Conservation (phyloP, 495 filamentous ascomycete genomes). For the Xylaria cubensis region DNA sequence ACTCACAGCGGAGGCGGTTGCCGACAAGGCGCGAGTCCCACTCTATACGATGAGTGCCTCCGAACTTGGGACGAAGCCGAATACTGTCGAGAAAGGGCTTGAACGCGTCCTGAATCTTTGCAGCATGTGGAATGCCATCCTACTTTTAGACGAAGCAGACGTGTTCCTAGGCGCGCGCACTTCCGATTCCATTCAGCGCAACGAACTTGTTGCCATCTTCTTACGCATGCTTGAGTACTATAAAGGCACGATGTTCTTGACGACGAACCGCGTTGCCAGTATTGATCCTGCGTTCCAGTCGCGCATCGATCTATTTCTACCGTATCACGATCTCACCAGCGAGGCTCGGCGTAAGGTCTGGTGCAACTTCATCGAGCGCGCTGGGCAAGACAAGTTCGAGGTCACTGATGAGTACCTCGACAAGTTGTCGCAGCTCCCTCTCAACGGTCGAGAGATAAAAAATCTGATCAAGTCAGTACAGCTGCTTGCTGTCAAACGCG, state of each 20-base stretch:
- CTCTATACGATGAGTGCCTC: conserved; percentile 37
- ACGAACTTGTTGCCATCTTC: conserved; percentile 57
- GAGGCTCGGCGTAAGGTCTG: conserved; percentile 37
- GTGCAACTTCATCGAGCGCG: conserved; percentile 34
- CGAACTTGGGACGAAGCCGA: conserved; percentile 31
- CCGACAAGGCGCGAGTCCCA: conserved; percentile 43
- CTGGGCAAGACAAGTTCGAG: conserved; percentile 33
- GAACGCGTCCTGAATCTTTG: conserved; percentile 51
- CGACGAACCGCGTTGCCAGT: conserved; percentile 49
- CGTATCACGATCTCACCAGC: conserved; percentile 46
- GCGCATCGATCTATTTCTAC: conserved; percentile 55
- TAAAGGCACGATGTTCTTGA: conserved; percentile 59
- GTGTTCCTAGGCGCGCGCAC: conserved; percentile 43
- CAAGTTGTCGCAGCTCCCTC: not conserved
- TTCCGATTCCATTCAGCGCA: conserved; percentile 46
- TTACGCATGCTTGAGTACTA: conserved; percentile 63
- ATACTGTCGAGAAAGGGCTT: conserved; percentile 40
- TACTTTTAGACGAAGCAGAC: conserved; percentile 48
- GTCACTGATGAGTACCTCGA: conserved; percentile 28
- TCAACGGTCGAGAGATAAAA: conserved; percentile 3
- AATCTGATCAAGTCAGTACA: conserved; percentile 4
- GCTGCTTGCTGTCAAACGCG: conserved; percentile 26
- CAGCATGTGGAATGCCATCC: conserved; percentile 53
- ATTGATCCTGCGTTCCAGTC: conserved; percentile 61
- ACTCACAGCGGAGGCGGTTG: conserved; percentile 58